Evolutionary conservation across 148 eudicot species (phyloP), one percentile per base, ranked within the genome.

Genomic region (Persicaria maculosa): DNA sequence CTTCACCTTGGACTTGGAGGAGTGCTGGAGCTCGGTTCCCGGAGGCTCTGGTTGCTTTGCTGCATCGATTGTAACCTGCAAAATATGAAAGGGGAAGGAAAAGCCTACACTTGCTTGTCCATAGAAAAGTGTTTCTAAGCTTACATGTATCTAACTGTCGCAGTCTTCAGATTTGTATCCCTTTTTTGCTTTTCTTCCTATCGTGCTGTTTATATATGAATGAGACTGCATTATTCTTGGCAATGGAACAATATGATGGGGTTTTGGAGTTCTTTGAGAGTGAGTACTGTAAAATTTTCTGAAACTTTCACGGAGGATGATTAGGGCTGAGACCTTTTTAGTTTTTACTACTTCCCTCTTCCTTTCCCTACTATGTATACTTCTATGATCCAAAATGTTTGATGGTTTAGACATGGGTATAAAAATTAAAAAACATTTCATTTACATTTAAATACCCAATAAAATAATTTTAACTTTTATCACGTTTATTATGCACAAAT

Each of bases 161-260:
- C 19, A 5, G 44, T 65, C 46, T 65, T 12, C 6, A 64, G 70
- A 46, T 65, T 40, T 65, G 46, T 64, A 11, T 14, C n/a, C 10
- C 69, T 62, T 36, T 61, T 10, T 17, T 46, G 14, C 46, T 43
- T 40, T 40, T 40, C 70, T 15, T 65, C 9, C 46, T 65, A 65
- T 43, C 46, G 19, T 65, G 70, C 70, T 65, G 70, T 65, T 65
- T 65, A 65, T 62, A 62, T 62, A 15, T 59, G 25, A 14, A 19
- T 65, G 46, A 65, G 70, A 65, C 70, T 65, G 70, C 70, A 15
- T 65, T 65, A 43, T 65, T 65, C n/a, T 65, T 40, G 47, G 19
- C 47, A 65, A 65, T 65, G 70, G 45, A 65, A 65, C 70, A 65
- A 40, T 40, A 65, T 65, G 17, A 25, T 65, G 46, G 19, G 70